A percentile compares a stretch with the other conserved stretches of the same genome.
These are phyloP conservation scores for Prunus padus DNA, from an alignment of 306 rosid genomes.

Conservation along the genomic window DNA sequence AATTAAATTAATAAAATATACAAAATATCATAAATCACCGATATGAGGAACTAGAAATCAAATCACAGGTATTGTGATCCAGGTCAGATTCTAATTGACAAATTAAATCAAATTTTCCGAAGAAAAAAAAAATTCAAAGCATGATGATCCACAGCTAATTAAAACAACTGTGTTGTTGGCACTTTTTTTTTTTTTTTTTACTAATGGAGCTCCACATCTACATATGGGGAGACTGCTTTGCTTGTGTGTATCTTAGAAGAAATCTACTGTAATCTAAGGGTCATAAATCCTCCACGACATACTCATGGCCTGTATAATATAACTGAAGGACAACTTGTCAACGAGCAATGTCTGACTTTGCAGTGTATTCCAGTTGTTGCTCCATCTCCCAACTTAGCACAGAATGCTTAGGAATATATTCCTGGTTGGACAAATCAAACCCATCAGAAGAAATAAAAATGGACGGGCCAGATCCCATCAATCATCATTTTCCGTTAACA, in stretches of 20 bases:
- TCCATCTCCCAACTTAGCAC: constrained; percentile 90
- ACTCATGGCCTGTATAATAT: not conserved
- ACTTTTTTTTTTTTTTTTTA: not conserved
- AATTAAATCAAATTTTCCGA: constrained; percentile 14
- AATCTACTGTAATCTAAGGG: constrained; percentile 34
- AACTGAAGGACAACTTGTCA: constrained; percentile 30
- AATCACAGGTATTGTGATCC: constrained; percentile 21
- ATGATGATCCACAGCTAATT: constrained; percentile 37
- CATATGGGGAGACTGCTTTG: not conserved
- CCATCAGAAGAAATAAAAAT: not conserved
- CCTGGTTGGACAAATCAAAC: constrained; percentile 44
- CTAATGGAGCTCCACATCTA: constrained; percentile 28
- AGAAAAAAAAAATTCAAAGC: constrained; percentile 9
- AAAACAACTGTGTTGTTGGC: constrained; percentile 29
- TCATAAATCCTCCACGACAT: constrained; percentile 22
- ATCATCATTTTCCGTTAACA: too few species aligned
- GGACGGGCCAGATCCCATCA: constrained; percentile 33
- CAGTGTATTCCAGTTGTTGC: constrained; percentile 64
- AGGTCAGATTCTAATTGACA: constrained; percentile 36
- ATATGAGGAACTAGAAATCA: constrained; percentile 22
- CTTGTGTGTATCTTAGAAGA: constrained; percentile 11
- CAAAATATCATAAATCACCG: constrained; percentile 38
- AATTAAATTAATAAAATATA: not conserved
- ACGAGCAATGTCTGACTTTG: constrained; percentile 77
- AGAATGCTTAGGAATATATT: constrained; percentile 59